These are phyloP conservation scores for Royoungia palumana DNA, from an alignment of 768 basidiomycete species.

Conservation along the genomic window DNA sequence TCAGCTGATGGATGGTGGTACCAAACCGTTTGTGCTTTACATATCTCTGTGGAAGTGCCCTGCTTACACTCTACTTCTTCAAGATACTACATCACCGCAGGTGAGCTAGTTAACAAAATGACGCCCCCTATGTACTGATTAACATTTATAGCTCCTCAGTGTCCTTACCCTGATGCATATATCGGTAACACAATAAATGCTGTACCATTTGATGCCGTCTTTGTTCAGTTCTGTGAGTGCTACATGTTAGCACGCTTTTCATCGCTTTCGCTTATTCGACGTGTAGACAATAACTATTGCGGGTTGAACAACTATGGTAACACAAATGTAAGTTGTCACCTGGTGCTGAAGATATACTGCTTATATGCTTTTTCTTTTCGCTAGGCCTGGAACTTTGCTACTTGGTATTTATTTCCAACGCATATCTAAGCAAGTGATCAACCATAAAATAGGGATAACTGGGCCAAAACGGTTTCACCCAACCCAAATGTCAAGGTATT, in stretches of 20 bases:
- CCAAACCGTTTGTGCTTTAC: conserved; percentile 19
- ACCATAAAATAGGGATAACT: conserved; percentile 39
- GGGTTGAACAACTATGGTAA: conserved; percentile 43
- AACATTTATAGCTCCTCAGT: conserved; percentile 34
- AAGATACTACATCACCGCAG: conserved; percentile 45
- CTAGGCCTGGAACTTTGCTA: conserved; percentile 48
- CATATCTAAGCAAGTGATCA: not conserved
- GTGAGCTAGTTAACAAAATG: conserved; percentile 5
- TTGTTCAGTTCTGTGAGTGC: conserved; percentile 46
- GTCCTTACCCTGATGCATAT: conserved; percentile 48
- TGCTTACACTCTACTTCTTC: conserved; percentile 3
- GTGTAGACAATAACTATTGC: conserved; percentile 48
- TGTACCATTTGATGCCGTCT: conserved; percentile 47
- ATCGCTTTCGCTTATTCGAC: not conserved
- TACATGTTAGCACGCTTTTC: not conserved
- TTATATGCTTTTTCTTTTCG: not conserved
- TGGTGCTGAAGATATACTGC: not conserved
- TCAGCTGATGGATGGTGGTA: conserved; percentile 27
- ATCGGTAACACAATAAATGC: conserved; percentile 41
- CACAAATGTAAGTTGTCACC: conserved; percentile 32
- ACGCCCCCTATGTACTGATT: not conserved
- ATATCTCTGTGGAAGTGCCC: not conserved
- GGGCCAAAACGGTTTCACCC: conserved; percentile 43
- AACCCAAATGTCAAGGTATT: conserved; percentile 48
- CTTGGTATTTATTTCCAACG: conserved; percentile 32